Base-by-base conservation (phyloP, 2,329 filamentous ascomycete genomes). In the Tolypocladium tundrense region DNA sequence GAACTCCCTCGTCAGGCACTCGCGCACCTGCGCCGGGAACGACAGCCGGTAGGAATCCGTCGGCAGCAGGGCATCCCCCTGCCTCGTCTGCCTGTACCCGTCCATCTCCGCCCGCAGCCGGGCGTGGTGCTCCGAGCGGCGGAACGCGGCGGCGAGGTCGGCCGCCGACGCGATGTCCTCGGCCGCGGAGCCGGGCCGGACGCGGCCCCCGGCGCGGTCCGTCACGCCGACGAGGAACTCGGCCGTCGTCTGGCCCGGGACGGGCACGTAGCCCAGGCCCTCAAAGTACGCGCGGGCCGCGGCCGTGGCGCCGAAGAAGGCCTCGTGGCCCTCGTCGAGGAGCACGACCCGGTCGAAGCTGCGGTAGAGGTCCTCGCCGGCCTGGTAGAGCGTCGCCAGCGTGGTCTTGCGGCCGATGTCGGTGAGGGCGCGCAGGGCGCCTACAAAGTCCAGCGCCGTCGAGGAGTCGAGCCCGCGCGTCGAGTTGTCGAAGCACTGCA, bases 401-500 rank as follows among this genome's bases (percentile, higher is more conserved):
- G 75, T 77, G 2, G 75, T 76, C 9, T 86, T 81, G 63, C 89
- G 84, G 66, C 81, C 86, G 60, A 91, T 82, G 60, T 91, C 87
- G 4, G 90, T 92, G 83, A 91, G 88, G 59, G 86, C 80, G 16
- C 85, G 79, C 2, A 88, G 74, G 1, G 83, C 86, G 58, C 85
- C 86, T 11, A 86, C 87, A 64, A 90, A 93, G 66, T 92, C 88
- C 5, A 92, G 77, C 5, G 89, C 90, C 0, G 88, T 92, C 1
- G 85, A 88, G 1, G 88, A 86, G 67, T 94, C 89, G 0, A 93
- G 75, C n/a, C 90, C 90, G 53, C 89, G 79, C 0, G 88, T 93
- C 0, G 83, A 87, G 69, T 93, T 93, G 64, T 93, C 89, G 87
- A 88, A 92, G 61, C 85, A 87, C 40, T 88, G 84, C 1, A 92